Conservation (phyloP, 495 filamentous ascomycete species). For the Staphylotrichum longicolle region DNA sequence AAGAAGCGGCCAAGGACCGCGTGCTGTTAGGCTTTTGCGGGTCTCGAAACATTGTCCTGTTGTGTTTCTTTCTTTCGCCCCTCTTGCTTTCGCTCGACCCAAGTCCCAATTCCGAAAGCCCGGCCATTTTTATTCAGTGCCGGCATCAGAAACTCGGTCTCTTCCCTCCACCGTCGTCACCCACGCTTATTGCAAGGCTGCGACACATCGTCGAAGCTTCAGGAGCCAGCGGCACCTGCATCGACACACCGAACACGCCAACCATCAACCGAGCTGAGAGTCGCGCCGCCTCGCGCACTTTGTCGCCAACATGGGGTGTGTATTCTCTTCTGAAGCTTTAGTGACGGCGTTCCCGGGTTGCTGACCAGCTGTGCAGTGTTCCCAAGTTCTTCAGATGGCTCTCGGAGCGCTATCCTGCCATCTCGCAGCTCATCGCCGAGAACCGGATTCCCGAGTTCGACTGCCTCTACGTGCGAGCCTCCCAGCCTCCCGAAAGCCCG, state of each 20-base stretch:
- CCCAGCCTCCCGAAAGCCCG: constrained; percentile 2
- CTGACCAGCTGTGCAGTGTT: constrained; percentile 64
- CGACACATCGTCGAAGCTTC: not conserved
- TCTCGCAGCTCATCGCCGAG: constrained; percentile 97
- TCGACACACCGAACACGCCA: not conserved
- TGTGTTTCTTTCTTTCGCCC: constrained; percentile 4
- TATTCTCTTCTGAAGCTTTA: not conserved
- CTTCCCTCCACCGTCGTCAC: not conserved
- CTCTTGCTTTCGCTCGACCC: not conserved
- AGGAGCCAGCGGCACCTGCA: not conserved
- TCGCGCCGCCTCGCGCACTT: constrained; percentile 14
- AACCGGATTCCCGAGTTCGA: constrained; percentile 99
- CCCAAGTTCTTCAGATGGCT: constrained; percentile 94
- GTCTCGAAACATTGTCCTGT: not conserved
- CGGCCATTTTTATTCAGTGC: constrained; percentile 40
- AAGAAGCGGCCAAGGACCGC: not conserved
- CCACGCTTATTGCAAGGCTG: not conserved
- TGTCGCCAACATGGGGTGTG: constrained; percentile 33
- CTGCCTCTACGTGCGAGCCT: constrained; percentile 71
- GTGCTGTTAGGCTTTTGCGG: not conserved
- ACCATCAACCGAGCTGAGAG: not conserved
- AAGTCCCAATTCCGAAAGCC: constrained; percentile 23
- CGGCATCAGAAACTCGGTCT: constrained; percentile 23
- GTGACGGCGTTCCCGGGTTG: not conserved
- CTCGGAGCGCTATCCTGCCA: constrained; percentile 97